Evolutionary conservation across 2,329 filamentous ascomycete species (phyloP), one percentile per base, ranked within the genome.

Genomic region (Xylaria sp.): DNA sequence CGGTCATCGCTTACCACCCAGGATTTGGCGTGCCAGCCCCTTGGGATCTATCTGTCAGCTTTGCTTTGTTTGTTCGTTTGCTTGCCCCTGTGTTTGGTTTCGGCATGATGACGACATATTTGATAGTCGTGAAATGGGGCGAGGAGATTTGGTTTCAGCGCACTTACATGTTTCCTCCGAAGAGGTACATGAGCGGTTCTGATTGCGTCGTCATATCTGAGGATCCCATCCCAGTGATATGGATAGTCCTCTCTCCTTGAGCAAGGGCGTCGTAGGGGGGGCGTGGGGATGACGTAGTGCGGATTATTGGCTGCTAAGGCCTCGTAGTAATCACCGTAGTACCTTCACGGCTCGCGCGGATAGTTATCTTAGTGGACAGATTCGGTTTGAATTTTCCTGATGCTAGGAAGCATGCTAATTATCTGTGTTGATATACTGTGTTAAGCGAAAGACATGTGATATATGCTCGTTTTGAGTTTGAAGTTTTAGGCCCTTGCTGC

Each of bases 1-100:
- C 89, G 85, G 80, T 95, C 93, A 78, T 95, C 92, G 63, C 88
- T 90, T 15, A 88, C 83, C 8, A 87, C 90, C 91, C 92, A 95
- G 71, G 88, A 85, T 60, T 81, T 78, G 1, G 84, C 77, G 25
- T 84, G 80, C 90, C 91, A 93, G 25, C 88, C 91, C 77, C 20
- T 50, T 48, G 57, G 39, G 12, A n/a, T n/a, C n/a, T n/a, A n/a
- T 20, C 15, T 8, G 61, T 69, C 28, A 69, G 55, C 34, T 60
- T 60, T 44, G 5, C 23, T 25, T 25, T 25, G 23, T 25, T 25
- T 25, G 23, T 25, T 25, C 23, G 23, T 59, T 57, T 48, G 44
- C 8, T 10, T 18, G 6, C 44, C 44, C 18, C 41, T 34, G n/a
- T 39, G 8, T n/a, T 31, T 4, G 34, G 34, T 37, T 4, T 4